A percentile compares a stretch with the other conserved stretches of the same genome.
phyloP scores from a whole-genome alignment of 495 filamentous ascomycete genomes.

The Tuber borchii region DNA sequence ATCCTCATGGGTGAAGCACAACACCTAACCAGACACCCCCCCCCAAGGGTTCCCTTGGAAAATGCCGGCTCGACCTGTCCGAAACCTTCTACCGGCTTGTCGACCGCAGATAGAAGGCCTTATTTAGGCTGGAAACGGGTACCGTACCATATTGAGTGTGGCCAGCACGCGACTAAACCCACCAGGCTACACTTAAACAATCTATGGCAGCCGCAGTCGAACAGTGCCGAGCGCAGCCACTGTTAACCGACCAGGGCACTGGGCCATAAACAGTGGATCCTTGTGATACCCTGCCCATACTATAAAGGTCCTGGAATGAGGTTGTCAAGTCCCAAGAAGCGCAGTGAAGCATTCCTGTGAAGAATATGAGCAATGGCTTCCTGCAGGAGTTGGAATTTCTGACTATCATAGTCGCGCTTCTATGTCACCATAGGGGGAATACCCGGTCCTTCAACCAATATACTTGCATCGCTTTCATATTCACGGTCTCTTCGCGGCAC shows the following conservation, averaged over 20 bases:
- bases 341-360: neutral
- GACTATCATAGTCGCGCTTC: neutral
- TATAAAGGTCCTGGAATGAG: neutral
- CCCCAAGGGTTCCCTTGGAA: neutral
- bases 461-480: neutral
- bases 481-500: neutral
- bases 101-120: neutral
- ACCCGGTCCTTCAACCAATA: neutral
- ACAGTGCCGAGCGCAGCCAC: conserved; percentile 1
- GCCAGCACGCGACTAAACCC: neutral
- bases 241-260: neutral
- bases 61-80: neutral
- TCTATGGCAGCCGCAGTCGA: neutral
- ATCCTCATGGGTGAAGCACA: neutral
- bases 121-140: neutral
- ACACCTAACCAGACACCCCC: neutral
- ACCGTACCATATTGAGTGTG: neutral
- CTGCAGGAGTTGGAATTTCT: neutral
- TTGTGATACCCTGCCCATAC: neutral
- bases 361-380: neutral
- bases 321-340: neutral
- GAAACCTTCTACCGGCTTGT: neutral
- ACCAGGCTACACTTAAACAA: neutral
- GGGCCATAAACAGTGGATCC: neutral
- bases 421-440: neutral